phyloP scores from a whole-genome alignment of 1,284 basidiomycete species.

The Microbotryum silenes-acaulis region DNA sequence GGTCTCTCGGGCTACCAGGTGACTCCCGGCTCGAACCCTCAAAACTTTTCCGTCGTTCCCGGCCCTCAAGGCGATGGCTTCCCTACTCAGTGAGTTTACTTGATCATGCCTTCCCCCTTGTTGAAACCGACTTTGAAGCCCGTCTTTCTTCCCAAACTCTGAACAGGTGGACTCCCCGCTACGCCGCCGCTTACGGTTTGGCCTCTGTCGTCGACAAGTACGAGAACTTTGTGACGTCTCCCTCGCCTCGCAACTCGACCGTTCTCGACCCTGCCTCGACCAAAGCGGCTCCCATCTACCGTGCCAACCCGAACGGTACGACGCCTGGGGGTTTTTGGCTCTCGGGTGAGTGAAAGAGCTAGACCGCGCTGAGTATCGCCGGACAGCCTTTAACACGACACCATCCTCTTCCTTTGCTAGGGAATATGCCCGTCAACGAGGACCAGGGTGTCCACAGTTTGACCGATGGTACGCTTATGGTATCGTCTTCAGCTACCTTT shows the following conservation, averaged over 20 bases:
- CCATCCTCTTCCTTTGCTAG: conserved; percentile 6
- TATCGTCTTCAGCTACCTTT: neutral
- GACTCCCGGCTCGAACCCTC: conserved; percentile 4
- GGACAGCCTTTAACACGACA: neutral
- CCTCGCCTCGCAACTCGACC: neutral
- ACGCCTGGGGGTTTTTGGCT: conserved; percentile 36
- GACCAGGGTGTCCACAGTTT: conserved; percentile 42
- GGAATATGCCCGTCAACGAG: conserved; percentile 38
- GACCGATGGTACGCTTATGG: conserved; percentile 9
- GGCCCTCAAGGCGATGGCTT: conserved; percentile 40
- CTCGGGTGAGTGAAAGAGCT: conserved; percentile 7
- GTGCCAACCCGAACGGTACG: conserved; percentile 42
- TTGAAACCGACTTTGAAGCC: no score
- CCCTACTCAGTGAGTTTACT: conserved; percentile 27
- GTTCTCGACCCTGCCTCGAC: conserved; percentile 29
- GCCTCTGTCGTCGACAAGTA: conserved; percentile 32
- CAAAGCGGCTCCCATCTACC: conserved; percentile 30
- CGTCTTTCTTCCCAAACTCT: no score
- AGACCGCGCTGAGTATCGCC: no score
- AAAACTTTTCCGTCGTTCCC: conserved; percentile 37
- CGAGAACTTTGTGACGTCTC: conserved; percentile 11
- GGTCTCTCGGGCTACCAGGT: conserved; percentile 40
- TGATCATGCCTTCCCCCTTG: no score
- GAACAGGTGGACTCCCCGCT: conserved; percentile 43
- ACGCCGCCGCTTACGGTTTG: conserved; percentile 42